These are phyloP conservation scores for Pezicula radicicola DNA, from an alignment of 2,329 filamentous ascomycete genomes.

Conservation along the genomic window DNA sequence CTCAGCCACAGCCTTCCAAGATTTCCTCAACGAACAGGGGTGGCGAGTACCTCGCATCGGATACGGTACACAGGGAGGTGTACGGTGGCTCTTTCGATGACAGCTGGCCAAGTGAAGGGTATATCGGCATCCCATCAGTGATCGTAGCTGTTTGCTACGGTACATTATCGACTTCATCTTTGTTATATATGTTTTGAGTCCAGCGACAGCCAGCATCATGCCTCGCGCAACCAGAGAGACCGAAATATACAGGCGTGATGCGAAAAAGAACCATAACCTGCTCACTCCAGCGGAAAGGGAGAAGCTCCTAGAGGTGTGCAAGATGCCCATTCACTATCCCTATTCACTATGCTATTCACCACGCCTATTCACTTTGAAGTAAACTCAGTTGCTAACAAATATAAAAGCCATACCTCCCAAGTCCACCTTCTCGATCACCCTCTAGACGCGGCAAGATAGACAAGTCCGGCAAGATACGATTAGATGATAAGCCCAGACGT, in stretches of 20 bases:
- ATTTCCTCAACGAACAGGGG: not conserved
- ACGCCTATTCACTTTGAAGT: not conserved
- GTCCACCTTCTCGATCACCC: conserved; percentile 17
- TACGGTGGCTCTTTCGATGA: no score
- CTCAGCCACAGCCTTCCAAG: not conserved
- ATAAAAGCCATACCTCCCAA: conserved; percentile 28
- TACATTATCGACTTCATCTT: not conserved
- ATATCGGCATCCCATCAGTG: not conserved
- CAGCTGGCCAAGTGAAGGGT: not conserved
- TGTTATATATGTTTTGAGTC: no score
- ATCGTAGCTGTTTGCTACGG: not conserved
- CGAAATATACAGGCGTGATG: conserved; percentile 42
- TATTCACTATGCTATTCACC: no score
- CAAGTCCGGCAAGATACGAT: conserved; percentile 17
- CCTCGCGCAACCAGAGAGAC: conserved; percentile 30
- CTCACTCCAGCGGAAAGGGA: conserved; percentile 41
- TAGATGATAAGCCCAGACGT: conserved; percentile 21
- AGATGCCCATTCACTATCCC: not conserved
- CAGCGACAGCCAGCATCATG: conserved; percentile 13
- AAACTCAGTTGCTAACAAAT: conserved; percentile 2
- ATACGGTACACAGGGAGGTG: no score
- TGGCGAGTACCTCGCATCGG: no score
- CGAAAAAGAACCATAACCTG: conserved; percentile 37
- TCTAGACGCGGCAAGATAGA: conserved; percentile 20
- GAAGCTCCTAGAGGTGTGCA: conserved; percentile 40